Conservation (phyloP, 106 monocot genomes). For the Acorus gramineus region DNA sequence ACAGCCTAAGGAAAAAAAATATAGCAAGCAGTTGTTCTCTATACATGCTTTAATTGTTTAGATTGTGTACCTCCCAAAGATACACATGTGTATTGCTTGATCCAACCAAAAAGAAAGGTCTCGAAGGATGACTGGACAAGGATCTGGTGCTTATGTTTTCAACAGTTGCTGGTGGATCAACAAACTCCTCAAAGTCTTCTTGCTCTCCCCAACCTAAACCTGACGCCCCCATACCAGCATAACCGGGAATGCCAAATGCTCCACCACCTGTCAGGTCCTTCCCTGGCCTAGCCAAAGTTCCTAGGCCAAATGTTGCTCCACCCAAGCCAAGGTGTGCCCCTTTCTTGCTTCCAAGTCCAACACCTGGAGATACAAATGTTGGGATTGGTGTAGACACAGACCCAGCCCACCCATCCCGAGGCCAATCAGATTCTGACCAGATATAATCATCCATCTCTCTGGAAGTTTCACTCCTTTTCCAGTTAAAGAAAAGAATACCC, state of each 20-base stretch:
- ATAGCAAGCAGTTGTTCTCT: neutral
- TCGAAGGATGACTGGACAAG: conserved; percentile 67
- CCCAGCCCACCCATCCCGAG: conserved; percentile 59
- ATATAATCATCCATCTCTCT: conserved; percentile 36
- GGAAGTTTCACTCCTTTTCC: conserved; percentile 20
- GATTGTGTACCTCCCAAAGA: conserved; percentile 76
- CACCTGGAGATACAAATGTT: conserved; percentile 50
- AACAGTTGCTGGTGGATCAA: conserved; percentile 53
- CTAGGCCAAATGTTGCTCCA: conserved; percentile 42
- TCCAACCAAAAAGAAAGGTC: conserved; percentile 79
- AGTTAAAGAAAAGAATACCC: conserved; percentile 78
- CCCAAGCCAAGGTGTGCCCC: conserved; percentile 60
- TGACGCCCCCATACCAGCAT: conserved; percentile 87
- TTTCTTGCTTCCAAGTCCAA: conserved; percentile 54
- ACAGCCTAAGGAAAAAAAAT: neutral
- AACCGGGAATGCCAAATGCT: conserved; percentile 91
- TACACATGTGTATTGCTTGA: conserved; percentile 83
- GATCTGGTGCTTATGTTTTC: conserved; percentile 59
- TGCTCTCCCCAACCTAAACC: conserved; percentile 79
- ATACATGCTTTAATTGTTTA: neutral
- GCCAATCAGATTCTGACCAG: conserved; percentile 90
- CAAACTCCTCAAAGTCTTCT: conserved; percentile 51
- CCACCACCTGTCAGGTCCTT: conserved; percentile 77
- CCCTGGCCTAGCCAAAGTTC: conserved; percentile 53
- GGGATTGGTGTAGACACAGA: conserved; percentile 57